phyloP scores from a whole-genome alignment of 805 yeast species.

The Metschnikowia koreensis region DNA sequence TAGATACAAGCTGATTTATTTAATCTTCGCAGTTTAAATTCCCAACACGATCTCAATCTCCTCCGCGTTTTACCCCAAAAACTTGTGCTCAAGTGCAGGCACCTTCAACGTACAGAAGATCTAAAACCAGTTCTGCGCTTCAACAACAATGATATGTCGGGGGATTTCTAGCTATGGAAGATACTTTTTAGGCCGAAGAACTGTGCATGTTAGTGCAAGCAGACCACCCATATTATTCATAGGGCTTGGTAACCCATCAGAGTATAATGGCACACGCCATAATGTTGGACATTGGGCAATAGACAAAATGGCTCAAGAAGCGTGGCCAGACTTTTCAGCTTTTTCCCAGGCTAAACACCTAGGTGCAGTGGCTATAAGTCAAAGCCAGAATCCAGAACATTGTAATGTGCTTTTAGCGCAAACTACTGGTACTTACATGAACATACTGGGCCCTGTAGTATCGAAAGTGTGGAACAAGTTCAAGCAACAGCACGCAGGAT shows the following conservation, averaged over 20 bases:
- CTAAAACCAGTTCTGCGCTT: not conserved
- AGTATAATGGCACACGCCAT: slow-evolving; percentile 64
- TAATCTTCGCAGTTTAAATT: not conserved
- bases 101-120: not conserved
- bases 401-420: slow-evolving; percentile 41
- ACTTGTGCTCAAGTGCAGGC: not conserved
- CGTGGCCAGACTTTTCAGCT: slow-evolving; percentile 24
- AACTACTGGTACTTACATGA: slow-evolving; percentile 64
- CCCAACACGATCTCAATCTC: not conserved
- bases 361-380: slow-evolving; percentile 1
- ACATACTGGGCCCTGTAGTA: slow-evolving; percentile 62
- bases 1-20: not conserved
- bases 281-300: slow-evolving; percentile 70
- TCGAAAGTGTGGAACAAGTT: slow-evolving; percentile 44
- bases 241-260: slow-evolving; percentile 77
- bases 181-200: not conserved
- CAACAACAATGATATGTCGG: not conserved
- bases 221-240: slow-evolving; percentile 6
- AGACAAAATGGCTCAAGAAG: slow-evolving; percentile 24
- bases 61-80: not conserved
- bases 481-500: slow-evolving; percentile 19
- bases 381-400: not conserved
- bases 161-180: not conserved
- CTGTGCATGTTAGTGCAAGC: not conserved
- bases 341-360: slow-evolving; percentile 10